Conservation (phyloP, 768 basidiomycete species). For the Lentinula lateritia region DNA sequence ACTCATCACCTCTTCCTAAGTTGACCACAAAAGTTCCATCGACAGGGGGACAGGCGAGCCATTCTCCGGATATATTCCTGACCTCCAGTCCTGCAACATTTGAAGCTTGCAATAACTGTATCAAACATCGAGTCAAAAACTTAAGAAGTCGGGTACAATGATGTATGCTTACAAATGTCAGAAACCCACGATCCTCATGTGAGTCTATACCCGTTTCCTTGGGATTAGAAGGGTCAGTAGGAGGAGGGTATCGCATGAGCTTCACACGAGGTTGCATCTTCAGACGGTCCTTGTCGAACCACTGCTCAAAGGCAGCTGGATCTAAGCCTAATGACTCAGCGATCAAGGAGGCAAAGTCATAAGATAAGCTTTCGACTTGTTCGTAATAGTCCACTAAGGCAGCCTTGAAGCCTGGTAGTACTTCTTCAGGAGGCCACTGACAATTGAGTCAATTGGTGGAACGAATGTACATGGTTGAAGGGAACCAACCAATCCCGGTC, state of each 20-base stretch:
- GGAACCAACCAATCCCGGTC: slow-evolving; percentile 10
- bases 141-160: background rate
- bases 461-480: background rate
- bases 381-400: slow-evolving; percentile 34
- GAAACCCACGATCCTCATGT: slow-evolving; percentile 2
- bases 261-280: slow-evolving; percentile 27
- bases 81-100: slow-evolving; percentile 51
- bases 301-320: slow-evolving; percentile 32
- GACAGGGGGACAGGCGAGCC: slow-evolving; percentile 53
- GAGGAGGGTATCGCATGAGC: slow-evolving; percentile 47
- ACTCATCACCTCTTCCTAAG: slow-evolving; percentile 41
- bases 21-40: slow-evolving; percentile 51
- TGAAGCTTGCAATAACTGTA: slow-evolving; percentile 49
- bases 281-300: slow-evolving; percentile 33
- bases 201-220: slow-evolving; percentile 1
- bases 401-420: slow-evolving; percentile 42
- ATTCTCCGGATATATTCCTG: slow-evolving; percentile 48
- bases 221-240: slow-evolving; percentile 19
- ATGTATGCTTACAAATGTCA: slow-evolving; percentile 2
- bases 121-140: background rate
- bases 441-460: background rate
- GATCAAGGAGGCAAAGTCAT: slow-evolving; percentile 36
- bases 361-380: slow-evolving; percentile 36
- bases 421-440: slow-evolving; percentile 4
- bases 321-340: slow-evolving; percentile 44